Evolutionary conservation across 257 asterid genomes (phyloP).

Genomic region (Plantago elongata): DNA sequence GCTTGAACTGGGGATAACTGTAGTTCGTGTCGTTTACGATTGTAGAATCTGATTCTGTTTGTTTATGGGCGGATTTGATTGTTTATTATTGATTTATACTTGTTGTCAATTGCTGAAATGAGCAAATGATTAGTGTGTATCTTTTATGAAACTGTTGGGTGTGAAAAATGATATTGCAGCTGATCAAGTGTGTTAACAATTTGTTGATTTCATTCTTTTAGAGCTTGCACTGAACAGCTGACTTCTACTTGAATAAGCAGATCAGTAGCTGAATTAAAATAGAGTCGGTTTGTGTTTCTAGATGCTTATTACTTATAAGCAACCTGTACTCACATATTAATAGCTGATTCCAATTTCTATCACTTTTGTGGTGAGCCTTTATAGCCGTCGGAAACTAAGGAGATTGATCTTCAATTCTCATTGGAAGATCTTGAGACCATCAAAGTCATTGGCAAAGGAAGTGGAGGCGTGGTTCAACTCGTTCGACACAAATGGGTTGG

Average conservation of each 20-base stretch:
- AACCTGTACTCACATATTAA: conserved; percentile 3
- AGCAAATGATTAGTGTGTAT: neutral
- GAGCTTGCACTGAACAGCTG: too few species aligned
- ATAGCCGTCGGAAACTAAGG: conserved; percentile 67
- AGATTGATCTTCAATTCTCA: conserved; percentile 78
- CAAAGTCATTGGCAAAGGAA: conserved; percentile 97
- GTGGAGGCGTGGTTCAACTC: conserved; percentile 98
- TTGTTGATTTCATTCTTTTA: too few species aligned
- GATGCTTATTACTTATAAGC: conserved; percentile 2
- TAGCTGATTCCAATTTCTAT: neutral
- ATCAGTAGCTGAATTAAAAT: too few species aligned
- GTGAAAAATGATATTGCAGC: too few species aligned
- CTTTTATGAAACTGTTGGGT: too few species aligned
- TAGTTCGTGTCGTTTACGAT: too few species aligned
- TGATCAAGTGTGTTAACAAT: too few species aligned
- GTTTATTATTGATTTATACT: neutral
- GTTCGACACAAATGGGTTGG: conserved; percentile 98
- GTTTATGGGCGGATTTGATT: neutral
- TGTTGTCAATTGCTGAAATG: neutral
- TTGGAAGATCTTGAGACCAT: conserved; percentile 92
- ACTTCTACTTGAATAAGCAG: too few species aligned
- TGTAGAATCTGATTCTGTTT: neutral
- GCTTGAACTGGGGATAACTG: too few species aligned
- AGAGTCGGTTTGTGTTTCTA: neutral
- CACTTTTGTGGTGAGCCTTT: neutral